Percentiles rank a stretch among this genome's conserved stretches.
Evolutionary conservation across 495 filamentous ascomycete genomes (phyloP).

Genomic region (Letharia columbiana): DNA sequence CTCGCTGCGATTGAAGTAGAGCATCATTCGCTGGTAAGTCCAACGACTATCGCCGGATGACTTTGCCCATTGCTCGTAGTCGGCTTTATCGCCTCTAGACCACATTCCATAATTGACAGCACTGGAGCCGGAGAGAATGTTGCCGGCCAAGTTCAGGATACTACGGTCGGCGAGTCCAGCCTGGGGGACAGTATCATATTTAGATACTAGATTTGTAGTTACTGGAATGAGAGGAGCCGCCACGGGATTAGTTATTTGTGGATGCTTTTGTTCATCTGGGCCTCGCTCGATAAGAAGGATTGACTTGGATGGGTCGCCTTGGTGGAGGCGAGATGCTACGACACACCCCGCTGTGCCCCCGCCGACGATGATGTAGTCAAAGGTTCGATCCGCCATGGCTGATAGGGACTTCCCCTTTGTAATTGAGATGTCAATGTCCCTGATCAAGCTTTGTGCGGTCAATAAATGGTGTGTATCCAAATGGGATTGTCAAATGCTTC

Average conservation of each 20-base stretch:
- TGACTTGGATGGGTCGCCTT: constrained; percentile 21
- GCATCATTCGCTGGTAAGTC: constrained; percentile 30
- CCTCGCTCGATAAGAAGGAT: constrained; percentile 31
- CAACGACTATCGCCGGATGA: constrained; percentile 31
- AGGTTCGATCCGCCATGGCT: constrained; percentile 1
- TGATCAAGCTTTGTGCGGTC: background rate
- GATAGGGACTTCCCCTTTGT: background rate
- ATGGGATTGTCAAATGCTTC: background rate
- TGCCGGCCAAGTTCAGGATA: constrained; percentile 28
- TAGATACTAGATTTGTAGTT: constrained; percentile 32
- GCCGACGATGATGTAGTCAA: constrained; percentile 35
- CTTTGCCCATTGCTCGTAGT: constrained; percentile 36
- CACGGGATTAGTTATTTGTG: constrained; percentile 16
- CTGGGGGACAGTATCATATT: constrained; percentile 31
- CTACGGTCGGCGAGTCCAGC: constrained; percentile 23
- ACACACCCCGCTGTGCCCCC: constrained; percentile 39
- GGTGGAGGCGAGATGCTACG: constrained; percentile 31
- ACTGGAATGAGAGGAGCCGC: constrained; percentile 21
- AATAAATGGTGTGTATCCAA: background rate
- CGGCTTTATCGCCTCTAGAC: constrained; percentile 30
- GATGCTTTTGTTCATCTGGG: constrained; percentile 22
- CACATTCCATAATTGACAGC: constrained; percentile 27
- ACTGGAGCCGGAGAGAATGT: constrained; percentile 31
- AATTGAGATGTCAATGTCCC: background rate
- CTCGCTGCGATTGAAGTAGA: constrained; percentile 27